Base-by-base conservation (phyloP, 2,329 filamentous ascomycete species). In the Dryadomyces quercivorus region DNA sequence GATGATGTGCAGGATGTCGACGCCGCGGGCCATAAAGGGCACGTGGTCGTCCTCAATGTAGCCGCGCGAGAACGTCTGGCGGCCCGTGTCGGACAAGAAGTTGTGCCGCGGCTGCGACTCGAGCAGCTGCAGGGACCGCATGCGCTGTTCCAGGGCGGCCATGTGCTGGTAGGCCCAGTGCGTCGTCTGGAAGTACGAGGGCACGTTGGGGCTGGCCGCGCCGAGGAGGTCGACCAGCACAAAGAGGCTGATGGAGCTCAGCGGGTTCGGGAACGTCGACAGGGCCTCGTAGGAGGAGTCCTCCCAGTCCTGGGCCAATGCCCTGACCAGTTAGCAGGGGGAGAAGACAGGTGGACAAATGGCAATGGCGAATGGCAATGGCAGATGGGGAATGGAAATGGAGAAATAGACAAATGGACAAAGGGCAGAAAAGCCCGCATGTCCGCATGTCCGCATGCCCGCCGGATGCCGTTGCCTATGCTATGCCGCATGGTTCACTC, bases 1-100 rank as follows among this genome's bases (percentile, higher is more conserved):
- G 55, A 98, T 97, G 26, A 98, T 69, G 69, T 98, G 93, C 56
- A 98, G 68, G 16, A 97, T 77, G 31, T 94, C 85, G 0, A 97
- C 92, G 1, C 93, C 93, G 40, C 88, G 80, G 40, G 73, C 73
- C 76, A 97, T 82, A 63, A 98, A 98, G 0, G 93, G 93, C 5
- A 96, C 68, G 66, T 98, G 93, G 64, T 98, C 93, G 65, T 98
- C 93, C 59, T 83, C 76, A 10, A 95, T 80, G 56, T 69, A 81
- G 48, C 66, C 75, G 53, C 64, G 66, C 45, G 58, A 69, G 62
- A 87, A 77, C 38, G 71, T 67, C 50, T 72, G 64, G 1, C 67
- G 58, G 22, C 64, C 66, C 66, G 84, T 88, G 20, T 74, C 85
- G 7, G 76, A 71, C 5, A 96, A 72, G 65, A 95, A 95, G 0